These are phyloP conservation scores for Silene uniflora DNA, from an alignment of 148 eudicot species.

Conservation along the genomic window DNA sequence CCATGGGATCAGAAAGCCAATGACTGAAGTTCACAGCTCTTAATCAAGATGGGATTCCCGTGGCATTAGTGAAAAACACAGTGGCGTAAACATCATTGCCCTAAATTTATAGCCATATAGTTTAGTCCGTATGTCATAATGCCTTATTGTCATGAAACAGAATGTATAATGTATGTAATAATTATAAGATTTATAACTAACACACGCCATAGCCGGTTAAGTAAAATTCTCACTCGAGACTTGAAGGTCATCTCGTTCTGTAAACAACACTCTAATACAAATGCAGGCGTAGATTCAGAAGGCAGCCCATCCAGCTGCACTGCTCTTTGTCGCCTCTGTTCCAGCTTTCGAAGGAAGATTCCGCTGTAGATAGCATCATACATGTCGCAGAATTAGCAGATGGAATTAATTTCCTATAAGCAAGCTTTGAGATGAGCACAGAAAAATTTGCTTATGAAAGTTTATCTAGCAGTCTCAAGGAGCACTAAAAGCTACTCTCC, in stretches of 20 bases:
- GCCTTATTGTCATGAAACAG: conserved; percentile 23
- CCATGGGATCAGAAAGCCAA: no score
- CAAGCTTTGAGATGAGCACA: not conserved
- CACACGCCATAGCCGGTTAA: conserved; percentile 15
- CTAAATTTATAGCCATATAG: conserved; percentile 13
- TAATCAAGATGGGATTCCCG: no score
- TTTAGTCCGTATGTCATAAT: not conserved
- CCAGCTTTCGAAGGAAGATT: conserved; percentile 75
- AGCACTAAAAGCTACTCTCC: not conserved
- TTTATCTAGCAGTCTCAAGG: not conserved
- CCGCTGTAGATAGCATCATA: conserved; percentile 46
- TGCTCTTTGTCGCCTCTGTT: conserved; percentile 58
- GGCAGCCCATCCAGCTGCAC: conserved; percentile 99
- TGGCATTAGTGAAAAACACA: not conserved
- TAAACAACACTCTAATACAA: conserved; percentile 33
- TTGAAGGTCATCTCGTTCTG: conserved; percentile 17
- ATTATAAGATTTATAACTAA: conserved; percentile 9
- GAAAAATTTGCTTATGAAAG: not conserved
- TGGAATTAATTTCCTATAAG: no score
- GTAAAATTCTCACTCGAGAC: conserved; percentile 6
- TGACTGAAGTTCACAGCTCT: no score
- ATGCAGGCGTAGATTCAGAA: conserved; percentile 39
- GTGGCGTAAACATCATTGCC: no score
- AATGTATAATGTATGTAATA: not conserved
- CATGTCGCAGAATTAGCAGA: conserved; percentile 13